phyloP scores from a whole-genome alignment of 495 filamentous ascomycete species.

The Tricharina praecox region DNA sequence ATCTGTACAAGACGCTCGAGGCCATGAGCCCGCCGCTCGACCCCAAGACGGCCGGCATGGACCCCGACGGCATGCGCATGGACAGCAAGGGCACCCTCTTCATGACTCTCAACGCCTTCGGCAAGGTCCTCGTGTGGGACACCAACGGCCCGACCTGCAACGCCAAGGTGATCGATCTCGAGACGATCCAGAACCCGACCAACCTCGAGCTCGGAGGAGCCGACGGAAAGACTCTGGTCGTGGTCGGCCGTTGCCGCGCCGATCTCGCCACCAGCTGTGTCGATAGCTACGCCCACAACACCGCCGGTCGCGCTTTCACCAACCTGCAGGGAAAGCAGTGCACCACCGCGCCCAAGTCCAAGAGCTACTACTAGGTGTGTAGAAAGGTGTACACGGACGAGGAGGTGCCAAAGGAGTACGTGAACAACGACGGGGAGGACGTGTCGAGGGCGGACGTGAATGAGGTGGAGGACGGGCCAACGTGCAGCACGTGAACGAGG shows the following conservation, averaged over 20 bases:
- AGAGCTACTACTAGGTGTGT: too few species aligned
- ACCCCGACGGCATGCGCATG: constrained; percentile 16
- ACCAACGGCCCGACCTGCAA: not conserved
- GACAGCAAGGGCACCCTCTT: constrained; percentile 13
- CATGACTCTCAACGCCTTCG: constrained; percentile 11
- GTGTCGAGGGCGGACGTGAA: too few species aligned
- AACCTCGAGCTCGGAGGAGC: constrained; percentile 17
- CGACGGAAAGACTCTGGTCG: constrained; percentile 14
- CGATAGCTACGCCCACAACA: constrained; percentile 8
- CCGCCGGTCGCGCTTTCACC: constrained; percentile 7
- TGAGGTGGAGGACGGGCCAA: too few species aligned
- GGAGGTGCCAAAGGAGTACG: too few species aligned
- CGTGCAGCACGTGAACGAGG: too few species aligned
- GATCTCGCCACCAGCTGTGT: constrained; percentile 6
- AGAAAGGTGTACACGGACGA: too few species aligned
- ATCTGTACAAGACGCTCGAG: not conserved
- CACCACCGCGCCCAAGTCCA: too few species aligned
- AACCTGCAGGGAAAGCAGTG: constrained; percentile 9
- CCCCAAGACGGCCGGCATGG: constrained; percentile 3
- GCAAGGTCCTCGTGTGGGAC: constrained; percentile 14
- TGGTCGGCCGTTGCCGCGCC: constrained; percentile 11
- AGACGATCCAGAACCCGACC: constrained; percentile 8
- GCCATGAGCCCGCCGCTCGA: not conserved
- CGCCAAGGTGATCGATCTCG: constrained; percentile 6
- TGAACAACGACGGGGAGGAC: too few species aligned